phyloP scores from a whole-genome alignment of 2,329 filamentous ascomycete genomes.

The Sarocladiaceae sp. region DNA sequence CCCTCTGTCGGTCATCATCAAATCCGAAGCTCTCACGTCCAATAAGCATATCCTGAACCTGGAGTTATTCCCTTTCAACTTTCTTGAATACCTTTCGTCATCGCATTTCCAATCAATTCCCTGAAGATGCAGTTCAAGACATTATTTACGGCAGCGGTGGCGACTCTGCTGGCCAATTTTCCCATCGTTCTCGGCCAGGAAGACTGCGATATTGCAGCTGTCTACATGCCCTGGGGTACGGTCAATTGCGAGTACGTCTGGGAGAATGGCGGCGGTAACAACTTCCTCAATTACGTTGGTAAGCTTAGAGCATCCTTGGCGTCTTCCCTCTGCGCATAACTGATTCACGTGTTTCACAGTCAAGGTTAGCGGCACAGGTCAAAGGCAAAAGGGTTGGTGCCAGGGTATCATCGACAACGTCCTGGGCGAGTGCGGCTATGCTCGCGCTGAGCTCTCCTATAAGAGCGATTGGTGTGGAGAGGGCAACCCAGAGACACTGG shows the following conservation, averaged over 20 bases:
- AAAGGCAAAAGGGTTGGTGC: not conserved
- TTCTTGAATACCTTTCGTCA: too few relatives aligned
- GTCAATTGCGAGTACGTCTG: not conserved
- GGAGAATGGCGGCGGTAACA: not conserved
- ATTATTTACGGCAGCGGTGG: not conserved
- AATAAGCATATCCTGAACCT: not conserved
- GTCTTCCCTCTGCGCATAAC: not conserved
- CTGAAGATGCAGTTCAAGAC: not conserved
- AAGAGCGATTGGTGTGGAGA: too few relatives aligned
- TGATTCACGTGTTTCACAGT: not conserved
- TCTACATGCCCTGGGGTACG: not conserved
- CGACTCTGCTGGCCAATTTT: not conserved
- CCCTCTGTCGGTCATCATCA: not conserved
- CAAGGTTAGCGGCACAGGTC: not conserved
- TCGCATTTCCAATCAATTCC: not conserved
- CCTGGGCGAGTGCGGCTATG: not conserved
- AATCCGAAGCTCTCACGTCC: not conserved
- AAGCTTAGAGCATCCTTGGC: not conserved
- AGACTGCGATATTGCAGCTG: not conserved
- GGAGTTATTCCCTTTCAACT: not conserved
- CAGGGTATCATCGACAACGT: not conserved
- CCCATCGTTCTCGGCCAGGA: not conserved
- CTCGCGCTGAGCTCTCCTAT: too few relatives aligned
- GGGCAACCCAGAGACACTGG: not conserved
- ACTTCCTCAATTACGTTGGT: not conserved